These are phyloP conservation scores for Linnemannia zychae DNA, from an alignment of 192 early-diverging fungal genomes.

Conservation along the genomic window DNA sequence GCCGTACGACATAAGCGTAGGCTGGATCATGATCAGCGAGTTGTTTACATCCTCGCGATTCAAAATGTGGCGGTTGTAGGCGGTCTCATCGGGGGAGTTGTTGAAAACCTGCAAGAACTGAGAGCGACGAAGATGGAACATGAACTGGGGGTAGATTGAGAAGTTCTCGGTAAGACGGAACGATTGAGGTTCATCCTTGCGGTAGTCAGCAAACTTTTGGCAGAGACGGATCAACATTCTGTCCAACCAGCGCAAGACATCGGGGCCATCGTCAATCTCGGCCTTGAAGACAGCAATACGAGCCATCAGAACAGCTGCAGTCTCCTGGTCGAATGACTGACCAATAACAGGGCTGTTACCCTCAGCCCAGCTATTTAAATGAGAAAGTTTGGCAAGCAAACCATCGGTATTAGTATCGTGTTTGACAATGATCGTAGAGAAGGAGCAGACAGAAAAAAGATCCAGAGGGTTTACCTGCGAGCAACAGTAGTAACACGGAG, in stretches of 20 bases:
- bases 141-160: conserved; percentile 99
- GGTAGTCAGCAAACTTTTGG: conserved; percentile 96
- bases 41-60: conserved; percentile 97
- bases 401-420: not conserved
- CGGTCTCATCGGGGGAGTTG: conserved; percentile 98
- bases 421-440: not conserved
- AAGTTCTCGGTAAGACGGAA: conserved; percentile 95
- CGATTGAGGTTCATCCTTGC: conserved; percentile 93
- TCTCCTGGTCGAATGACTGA: conserved; percentile 97
- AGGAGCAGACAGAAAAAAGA: not conserved
- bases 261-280: conserved; percentile 96
- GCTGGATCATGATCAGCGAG: conserved; percentile 99
- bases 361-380: conserved; percentile 71
- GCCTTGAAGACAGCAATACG: conserved; percentile 98
- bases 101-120: conserved; percentile 99
- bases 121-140: conserved; percentile 97
- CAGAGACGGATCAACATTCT: conserved; percentile 98
- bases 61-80: conserved; percentile 93
- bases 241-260: conserved; percentile 98
- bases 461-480: conserved; percentile 62
- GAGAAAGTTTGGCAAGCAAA: not conserved
- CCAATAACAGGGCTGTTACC: conserved; percentile 88
- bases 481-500: conserved; percentile 97
- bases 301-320: conserved; percentile 97
- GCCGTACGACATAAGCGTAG: conserved; percentile 93